These are phyloP conservation scores for Aspergillus calidoustus DNA, from an alignment of 2,329 filamentous ascomycete genomes.

Conservation along the genomic window DNA sequence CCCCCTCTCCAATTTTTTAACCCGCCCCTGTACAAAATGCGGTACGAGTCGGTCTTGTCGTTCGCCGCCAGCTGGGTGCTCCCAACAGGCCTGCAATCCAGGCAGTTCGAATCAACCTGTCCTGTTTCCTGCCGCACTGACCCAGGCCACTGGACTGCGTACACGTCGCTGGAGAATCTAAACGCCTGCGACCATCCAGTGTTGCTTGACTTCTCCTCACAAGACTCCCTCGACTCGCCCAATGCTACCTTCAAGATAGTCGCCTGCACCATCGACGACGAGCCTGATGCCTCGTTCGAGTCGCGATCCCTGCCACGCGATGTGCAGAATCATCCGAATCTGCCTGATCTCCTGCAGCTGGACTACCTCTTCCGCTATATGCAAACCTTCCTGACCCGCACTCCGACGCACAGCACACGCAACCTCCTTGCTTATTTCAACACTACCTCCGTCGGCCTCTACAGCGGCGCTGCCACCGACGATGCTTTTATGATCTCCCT, in stretches of 20 bases:
- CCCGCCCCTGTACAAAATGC: not conserved
- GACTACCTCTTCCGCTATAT: slow-evolving; percentile 2
- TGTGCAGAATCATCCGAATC: not conserved
- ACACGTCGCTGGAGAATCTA: slow-evolving; percentile 1
- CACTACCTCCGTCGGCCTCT: slow-evolving; percentile 5
- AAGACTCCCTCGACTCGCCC: not conserved
- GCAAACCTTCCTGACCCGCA: not conserved
- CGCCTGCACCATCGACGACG: slow-evolving; percentile 7
- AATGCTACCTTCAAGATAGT: slow-evolving; percentile 5
- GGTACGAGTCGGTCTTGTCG: not conserved
- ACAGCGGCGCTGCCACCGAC: not conserved
- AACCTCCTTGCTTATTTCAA: slow-evolving; percentile 5
- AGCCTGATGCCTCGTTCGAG: not conserved
- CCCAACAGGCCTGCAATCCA: not conserved
- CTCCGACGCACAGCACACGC: not conserved
- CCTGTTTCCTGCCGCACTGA: slow-evolving; percentile 7
- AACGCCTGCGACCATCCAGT: slow-evolving; percentile 11
- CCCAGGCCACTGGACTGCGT: slow-evolving; percentile 11
- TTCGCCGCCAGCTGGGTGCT: not conserved
- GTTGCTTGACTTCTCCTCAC: slow-evolving; percentile 8
- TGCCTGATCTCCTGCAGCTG: not conserved
- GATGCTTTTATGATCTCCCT: not conserved
- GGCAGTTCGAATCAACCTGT: not conserved
- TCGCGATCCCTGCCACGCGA: not conserved
- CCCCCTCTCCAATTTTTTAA: not conserved